Evolutionary conservation across 2,329 filamentous ascomycete genomes (phyloP), one percentile per base, ranked within the genome.

Genomic region (Sporothrix luriei): DNA sequence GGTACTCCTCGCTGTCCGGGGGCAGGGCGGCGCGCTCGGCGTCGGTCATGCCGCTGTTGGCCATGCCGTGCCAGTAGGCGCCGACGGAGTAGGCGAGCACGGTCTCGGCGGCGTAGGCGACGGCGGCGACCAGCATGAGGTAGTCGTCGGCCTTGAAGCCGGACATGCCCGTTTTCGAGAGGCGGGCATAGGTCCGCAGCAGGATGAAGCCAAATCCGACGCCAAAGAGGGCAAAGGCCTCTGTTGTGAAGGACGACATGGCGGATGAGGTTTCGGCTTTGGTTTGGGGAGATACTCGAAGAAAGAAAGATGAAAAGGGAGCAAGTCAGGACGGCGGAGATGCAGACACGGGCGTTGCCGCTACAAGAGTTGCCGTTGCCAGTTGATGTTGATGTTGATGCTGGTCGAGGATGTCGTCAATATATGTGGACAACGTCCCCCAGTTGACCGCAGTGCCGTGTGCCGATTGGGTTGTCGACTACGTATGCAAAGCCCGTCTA

Each of bases 81-180:
- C 75, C 76, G 0, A 78, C 76, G 0, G 73, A 71, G 68, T 77
- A 78, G 3, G 78, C 77, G 13, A 78, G 72, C 2, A 72, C 71
- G 1, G 76, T 77, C 29, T 78, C 76, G 26, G 71, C 70, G 6
- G 76, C 66, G 54, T 73, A 73, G 46, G 71, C 61, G 1, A 71
- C 84, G 71, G 81, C 80, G 5, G 83, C 85, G 21, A 87, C n/a
- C 57, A 84, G 76, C 77, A 88, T 86, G 40, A 90, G 75, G 73
- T 85, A 88, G 71, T 90, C 88, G 75, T 89, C 87, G 0, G 82
- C 79, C 72, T 82, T 80, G 69, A 89, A 82, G n/a, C 81, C 80
- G 69, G 76, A 78, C 49, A 82, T 77, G 16, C 87, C 86, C 1
- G 83, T 82, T 13, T 79, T 77, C 43, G 75, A 79, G 73, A 84